phyloP scores from a whole-genome alignment of 805 yeast species.

The Myxozyma vanderwaltii region DNA sequence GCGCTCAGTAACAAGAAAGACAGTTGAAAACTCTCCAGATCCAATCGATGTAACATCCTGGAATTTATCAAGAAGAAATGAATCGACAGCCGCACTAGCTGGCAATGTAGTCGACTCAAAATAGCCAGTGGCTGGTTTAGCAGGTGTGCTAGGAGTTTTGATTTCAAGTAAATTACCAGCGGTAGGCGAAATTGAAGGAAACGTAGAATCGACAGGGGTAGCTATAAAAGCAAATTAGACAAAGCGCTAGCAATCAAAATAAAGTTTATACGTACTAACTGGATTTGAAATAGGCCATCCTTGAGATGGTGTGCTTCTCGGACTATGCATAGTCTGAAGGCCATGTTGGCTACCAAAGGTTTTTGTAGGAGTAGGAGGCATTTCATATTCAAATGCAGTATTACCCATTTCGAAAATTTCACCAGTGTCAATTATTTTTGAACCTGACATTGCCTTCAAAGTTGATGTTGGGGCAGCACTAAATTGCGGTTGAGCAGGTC shows the following conservation, averaged over 20 bases:
- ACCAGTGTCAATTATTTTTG: constrained; percentile 3
- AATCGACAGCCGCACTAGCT: constrained; percentile 41
- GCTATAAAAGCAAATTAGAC: constrained; percentile 1
- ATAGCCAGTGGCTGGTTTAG: constrained; percentile 33
- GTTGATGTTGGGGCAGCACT: constrained; percentile 24
- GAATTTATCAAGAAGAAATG: constrained; percentile 50
- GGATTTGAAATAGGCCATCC: constrained; percentile 14
- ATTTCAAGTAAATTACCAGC: constrained; percentile 18
- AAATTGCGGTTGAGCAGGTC: constrained; percentile 41
- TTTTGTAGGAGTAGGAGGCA: constrained; percentile 52
- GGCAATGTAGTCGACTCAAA: constrained; percentile 28
- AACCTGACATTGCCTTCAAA: constrained; percentile 8
- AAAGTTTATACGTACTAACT: neutral
- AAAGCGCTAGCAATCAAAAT: neutral
- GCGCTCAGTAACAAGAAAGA: constrained; percentile 75
- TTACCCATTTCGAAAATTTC: constrained; percentile 14
- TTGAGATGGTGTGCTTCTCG: constrained; percentile 6
- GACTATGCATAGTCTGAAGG: neutral
- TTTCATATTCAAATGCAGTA: constrained; percentile 24
- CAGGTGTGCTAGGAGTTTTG: constrained; percentile 35
- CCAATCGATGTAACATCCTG: constrained; percentile 75
- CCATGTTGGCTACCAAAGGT: constrained; percentile 16
- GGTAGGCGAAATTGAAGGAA: constrained; percentile 13
- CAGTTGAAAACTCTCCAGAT: constrained; percentile 86
- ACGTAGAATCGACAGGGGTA: constrained; percentile 6